Evolutionary conservation across 495 filamentous ascomycete genomes (phyloP).

Genomic region (Aspergillus egyptiacus): DNA sequence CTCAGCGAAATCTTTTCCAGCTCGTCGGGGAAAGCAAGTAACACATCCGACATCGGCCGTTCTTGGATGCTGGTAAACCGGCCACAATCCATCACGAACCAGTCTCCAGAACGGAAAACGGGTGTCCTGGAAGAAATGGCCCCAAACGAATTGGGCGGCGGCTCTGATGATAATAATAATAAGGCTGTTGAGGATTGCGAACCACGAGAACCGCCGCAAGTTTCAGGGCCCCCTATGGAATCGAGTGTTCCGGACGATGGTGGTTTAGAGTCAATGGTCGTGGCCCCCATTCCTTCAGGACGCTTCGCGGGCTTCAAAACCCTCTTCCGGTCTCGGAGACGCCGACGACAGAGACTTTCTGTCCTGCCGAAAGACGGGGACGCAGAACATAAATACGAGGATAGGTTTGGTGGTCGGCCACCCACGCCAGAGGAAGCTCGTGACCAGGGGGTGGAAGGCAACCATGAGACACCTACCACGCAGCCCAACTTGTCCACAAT

Average conservation of each 20-base stretch:
- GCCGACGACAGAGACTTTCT: conserved; percentile 3
- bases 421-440: not conserved
- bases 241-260: not conserved
- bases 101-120: not conserved
- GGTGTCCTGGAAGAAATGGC: not conserved
- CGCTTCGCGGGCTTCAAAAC: conserved; percentile 15
- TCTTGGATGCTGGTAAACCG: conserved; percentile 2
- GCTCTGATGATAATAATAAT: too few relatives aligned
- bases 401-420: not conserved
- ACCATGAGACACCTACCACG: not conserved
- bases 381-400: not conserved
- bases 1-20: conserved; percentile 7
- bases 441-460: not conserved
- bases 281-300: conserved; percentile 5
- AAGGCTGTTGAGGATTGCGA: too few relatives aligned
- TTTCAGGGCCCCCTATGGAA: not conserved
- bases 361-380: not conserved
- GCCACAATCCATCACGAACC: not conserved
- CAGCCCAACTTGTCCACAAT: not conserved
- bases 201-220: not conserved
- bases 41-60: not conserved
- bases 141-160: not conserved
- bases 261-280: not conserved
- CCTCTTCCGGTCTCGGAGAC: conserved; percentile 16
- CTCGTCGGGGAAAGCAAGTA: conserved; percentile 2